A percentile compares a stretch with the other conserved stretches of the same genome.
These are phyloP conservation scores for Hypseocharis bilobata DNA, from an alignment of 441 rosid genomes.

Conservation along the genomic window DNA sequence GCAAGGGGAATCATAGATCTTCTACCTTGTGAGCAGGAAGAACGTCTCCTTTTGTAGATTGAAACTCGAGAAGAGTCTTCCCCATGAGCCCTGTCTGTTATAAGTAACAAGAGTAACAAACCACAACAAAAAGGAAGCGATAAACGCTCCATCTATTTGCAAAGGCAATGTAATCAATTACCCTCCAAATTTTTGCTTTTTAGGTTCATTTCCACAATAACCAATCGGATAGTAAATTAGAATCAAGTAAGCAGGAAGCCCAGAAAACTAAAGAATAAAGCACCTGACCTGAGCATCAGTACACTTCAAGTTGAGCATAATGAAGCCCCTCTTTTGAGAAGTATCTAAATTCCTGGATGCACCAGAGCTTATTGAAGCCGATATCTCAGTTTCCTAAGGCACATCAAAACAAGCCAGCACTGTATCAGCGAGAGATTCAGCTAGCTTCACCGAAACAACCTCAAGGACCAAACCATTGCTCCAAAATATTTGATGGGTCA, in stretches of 20 bases:
- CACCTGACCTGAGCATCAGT: conserved; percentile 91
- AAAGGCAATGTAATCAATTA: neutral
- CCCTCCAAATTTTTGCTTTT: neutral
- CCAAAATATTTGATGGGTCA: neutral
- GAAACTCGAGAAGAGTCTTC: conserved; percentile 71
- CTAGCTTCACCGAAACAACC: conserved; percentile 1
- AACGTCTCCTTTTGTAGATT: conserved; percentile 84
- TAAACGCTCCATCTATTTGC: neutral
- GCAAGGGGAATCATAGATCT: neutral
- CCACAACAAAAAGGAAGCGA: neutral
- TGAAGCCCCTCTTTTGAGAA: conserved; percentile 75
- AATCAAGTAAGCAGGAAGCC: neutral
- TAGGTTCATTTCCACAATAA: neutral
- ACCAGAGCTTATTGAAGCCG: conserved; percentile 68
- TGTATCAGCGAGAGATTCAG: neutral
- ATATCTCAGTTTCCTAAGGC: conserved; percentile 75
- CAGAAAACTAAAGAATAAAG: neutral
- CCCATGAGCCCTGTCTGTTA: conserved; percentile 82
- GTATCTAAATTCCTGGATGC: conserved; percentile 58
- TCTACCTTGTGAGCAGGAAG: conserved; percentile 87
- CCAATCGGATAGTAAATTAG: too few species aligned
- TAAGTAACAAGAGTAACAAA: conserved; percentile 17
- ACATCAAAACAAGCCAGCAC: neutral
- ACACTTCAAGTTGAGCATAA: conserved; percentile 79
- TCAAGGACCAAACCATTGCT: neutral